Evolutionary conservation across 768 basidiomycete species (phyloP).

Genomic region (Tephrocybe sp.): DNA sequence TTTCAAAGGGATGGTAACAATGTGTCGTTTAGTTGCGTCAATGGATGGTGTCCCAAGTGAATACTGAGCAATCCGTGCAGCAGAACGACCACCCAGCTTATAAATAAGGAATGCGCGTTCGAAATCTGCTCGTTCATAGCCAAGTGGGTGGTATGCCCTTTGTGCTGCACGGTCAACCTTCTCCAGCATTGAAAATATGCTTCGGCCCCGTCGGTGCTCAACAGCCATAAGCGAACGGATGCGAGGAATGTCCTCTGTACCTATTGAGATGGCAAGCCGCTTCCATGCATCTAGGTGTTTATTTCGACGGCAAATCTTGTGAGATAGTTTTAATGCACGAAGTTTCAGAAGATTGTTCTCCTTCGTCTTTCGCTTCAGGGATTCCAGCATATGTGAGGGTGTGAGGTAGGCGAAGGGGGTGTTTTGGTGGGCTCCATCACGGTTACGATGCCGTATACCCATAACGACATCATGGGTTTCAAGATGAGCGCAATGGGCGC

Average conservation of each 20-base stretch:
- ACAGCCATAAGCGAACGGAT: too few species aligned
- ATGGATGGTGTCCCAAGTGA: slow-evolving; percentile 15
- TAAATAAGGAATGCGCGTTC: slow-evolving; percentile 15
- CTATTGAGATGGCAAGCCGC: too few species aligned
- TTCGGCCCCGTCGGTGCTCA: not conserved
- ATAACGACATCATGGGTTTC: slow-evolving; percentile 8
- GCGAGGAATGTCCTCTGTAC: too few species aligned
- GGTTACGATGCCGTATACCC: slow-evolving; percentile 8
- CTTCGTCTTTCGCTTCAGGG: slow-evolving; percentile 7
- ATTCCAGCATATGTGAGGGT: slow-evolving; percentile 4
- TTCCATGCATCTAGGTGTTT: too few species aligned
- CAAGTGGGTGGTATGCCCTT: slow-evolving; percentile 4
- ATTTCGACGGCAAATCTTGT: not conserved
- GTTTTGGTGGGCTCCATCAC: slow-evolving; percentile 13
- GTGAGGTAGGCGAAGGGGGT: slow-evolving; percentile 15
- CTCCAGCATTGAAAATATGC: slow-evolving; percentile 12
- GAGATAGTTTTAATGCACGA: not conserved
- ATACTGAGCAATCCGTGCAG: slow-evolving; percentile 14
- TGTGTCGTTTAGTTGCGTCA: slow-evolving; percentile 14
- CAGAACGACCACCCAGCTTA: slow-evolving; percentile 17
- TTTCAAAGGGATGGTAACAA: not conserved
- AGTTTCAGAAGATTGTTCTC: slow-evolving; percentile 2
- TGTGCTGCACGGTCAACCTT: slow-evolving; percentile 15
- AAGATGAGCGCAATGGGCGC: too few species aligned
- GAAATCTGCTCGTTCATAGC: slow-evolving; percentile 12